Percentiles rank a stretch among this genome's conserved stretches.
These are phyloP conservation scores for Kazachstania taianensis DNA, from an alignment of 805 yeast species.

Conservation along the genomic window DNA sequence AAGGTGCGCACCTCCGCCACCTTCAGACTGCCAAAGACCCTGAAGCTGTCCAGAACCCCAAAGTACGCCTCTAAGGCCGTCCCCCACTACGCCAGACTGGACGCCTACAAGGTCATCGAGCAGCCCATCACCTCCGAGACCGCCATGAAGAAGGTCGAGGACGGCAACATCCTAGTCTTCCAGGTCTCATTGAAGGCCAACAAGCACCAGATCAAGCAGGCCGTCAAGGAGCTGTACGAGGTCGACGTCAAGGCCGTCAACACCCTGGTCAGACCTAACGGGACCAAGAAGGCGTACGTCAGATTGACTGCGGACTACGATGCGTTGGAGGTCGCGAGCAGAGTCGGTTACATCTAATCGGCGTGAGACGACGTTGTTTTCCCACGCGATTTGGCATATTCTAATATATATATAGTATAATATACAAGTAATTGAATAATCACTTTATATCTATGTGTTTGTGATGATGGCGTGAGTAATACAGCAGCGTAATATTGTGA, in stretches of 20 bases:
- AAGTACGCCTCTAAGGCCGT: conserved; percentile 91
- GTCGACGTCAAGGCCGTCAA: conserved; percentile 90
- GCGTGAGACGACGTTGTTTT: conserved; percentile 1
- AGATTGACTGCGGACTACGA: conserved; percentile 98
- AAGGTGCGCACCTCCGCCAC: conserved; percentile 93
- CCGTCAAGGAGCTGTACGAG: conserved; percentile 96
- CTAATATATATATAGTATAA: not conserved
- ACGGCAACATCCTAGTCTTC: conserved; percentile 98
- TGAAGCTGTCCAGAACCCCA: conserved; percentile 88
- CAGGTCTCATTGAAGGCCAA: conserved; percentile 94
- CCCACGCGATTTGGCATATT: not conserved
- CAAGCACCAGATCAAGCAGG: conserved; percentile 97
- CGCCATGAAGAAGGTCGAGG: conserved; percentile 99
- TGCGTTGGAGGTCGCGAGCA: conserved; percentile 99
- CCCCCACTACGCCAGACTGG: conserved; percentile 95
- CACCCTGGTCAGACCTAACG: conserved; percentile 98
- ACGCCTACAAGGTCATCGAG: conserved; percentile 88
- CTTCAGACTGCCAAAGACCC: conserved; percentile 96
- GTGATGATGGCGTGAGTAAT: no score
- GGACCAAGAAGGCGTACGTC: conserved; percentile 99
- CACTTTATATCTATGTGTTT: not conserved
- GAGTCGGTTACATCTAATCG: conserved; percentile 93
- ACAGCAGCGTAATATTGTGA: no score
- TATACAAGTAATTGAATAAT: not conserved
- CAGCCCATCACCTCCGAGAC: conserved; percentile 96